Conservation (phyloP, 2,329 filamentous ascomycete species). For the Apiospora koreana region DNA sequence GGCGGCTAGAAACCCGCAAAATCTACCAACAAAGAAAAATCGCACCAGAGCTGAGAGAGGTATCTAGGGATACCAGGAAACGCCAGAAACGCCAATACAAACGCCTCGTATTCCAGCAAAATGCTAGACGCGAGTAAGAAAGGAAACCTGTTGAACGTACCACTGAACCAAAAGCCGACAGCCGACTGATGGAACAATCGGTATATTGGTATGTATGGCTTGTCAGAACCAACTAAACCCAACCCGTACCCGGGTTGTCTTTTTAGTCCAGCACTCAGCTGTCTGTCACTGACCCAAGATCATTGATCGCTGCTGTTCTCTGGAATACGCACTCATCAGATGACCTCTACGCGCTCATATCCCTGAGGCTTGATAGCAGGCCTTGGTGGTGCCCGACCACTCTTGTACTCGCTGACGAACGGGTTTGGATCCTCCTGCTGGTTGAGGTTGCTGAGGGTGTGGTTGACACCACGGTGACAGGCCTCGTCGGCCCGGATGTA, state of each 20-base stretch:
- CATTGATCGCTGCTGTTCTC: neutral
- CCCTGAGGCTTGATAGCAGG: slow-evolving; percentile 66
- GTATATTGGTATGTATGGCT: too few relatives aligned
- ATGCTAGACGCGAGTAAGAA: neutral
- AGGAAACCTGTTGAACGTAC: too few relatives aligned
- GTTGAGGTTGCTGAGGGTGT: slow-evolving; percentile 86
- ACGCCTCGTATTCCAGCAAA: neutral
- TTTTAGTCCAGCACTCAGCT: neutral
- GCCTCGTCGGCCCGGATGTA: slow-evolving; percentile 92
- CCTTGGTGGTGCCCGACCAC: slow-evolving; percentile 65
- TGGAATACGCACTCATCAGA: slow-evolving; percentile 38
- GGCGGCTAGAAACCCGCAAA: neutral
- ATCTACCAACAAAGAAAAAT: neutral
- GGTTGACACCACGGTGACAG: slow-evolving; percentile 91
- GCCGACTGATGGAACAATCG: too few relatives aligned
- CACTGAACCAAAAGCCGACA: too few relatives aligned
- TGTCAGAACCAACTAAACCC: too few relatives aligned
- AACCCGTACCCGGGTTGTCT: neutral
- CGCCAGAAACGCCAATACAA: slow-evolving; percentile 5
- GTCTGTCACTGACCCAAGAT: neutral
- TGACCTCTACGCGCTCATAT: slow-evolving; percentile 82
- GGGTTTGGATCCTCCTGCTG: slow-evolving; percentile 89
- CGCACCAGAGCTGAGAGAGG: neutral
- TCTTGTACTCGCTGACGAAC: slow-evolving; percentile 81
- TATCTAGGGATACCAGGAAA: neutral